Conservation (phyloP, 2,329 filamentous ascomycete genomes). For the Claviceps arundinis region DNA sequence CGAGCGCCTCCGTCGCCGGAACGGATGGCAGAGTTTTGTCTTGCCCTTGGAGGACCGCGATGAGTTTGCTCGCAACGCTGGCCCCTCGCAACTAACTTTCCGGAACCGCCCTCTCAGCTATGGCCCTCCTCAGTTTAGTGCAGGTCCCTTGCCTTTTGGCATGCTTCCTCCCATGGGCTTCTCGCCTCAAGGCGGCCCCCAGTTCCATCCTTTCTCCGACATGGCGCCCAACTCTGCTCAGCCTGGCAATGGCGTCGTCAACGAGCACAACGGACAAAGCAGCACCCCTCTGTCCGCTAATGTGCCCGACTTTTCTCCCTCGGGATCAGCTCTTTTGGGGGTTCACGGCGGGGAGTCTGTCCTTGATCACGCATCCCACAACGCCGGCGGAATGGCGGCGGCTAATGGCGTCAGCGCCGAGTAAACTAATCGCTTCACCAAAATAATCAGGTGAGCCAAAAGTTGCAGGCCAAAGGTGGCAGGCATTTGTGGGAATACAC, state of each 20-base stretch:
- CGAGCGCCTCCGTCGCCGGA: conserved; percentile 62
- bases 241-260: conserved; percentile 18
- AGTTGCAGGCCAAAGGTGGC: neutral
- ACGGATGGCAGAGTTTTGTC: conserved; percentile 72
- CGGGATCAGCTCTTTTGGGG: conserved; percentile 8
- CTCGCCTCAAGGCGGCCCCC: conserved; percentile 13
- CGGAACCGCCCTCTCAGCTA: conserved; percentile 21
- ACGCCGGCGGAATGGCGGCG: conserved; percentile 7
- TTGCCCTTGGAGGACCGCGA: conserved; percentile 59
- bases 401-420: conserved; percentile 6
- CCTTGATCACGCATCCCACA: neutral
- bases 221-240: conserved; percentile 21
- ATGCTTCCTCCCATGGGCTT: conserved; percentile 17
- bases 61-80: conserved; percentile 59
- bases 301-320: conserved; percentile 27
- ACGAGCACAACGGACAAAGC: conserved; percentile 10
- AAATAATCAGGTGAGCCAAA: neutral
- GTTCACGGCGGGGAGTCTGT: neutral
- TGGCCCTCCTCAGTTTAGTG: conserved; percentile 18
- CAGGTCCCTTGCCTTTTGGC: conserved; percentile 18
- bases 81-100: conserved; percentile 32
- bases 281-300: conserved; percentile 24
- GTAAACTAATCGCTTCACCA: neutral
- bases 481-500: neutral
- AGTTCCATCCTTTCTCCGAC: conserved; percentile 20